Evolutionary conservation across 2,329 filamentous ascomycete species (phyloP), one percentile per base, ranked within the genome.

Genomic region (Orbilia quercus): DNA sequence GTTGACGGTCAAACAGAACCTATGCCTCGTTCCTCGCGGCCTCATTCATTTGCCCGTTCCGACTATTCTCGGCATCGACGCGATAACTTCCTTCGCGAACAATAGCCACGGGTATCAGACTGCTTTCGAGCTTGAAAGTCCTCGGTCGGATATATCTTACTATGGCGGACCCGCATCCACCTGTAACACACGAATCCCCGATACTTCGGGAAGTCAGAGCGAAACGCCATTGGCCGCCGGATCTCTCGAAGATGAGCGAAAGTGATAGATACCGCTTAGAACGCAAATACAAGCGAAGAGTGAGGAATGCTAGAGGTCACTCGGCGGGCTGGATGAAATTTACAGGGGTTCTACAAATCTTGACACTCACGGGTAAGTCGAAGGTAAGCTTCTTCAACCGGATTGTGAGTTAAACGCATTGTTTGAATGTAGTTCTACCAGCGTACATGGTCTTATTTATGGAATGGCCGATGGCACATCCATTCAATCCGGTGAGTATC

Each of bases 391-490:
- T n/a, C n/a, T n/a, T n/a, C n/a, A n/a, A n/a, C n/a, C n/a, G n/a
- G n/a, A n/a, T n/a, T n/a, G n/a, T n/a, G n/a, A n/a, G n/a, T n/a
- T n/a, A n/a, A n/a, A n/a, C n/a, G 14, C n/a, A 42, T 7, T 9
- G 5, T 44, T 36, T 31, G 2, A n/a, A 20, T 18, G 0, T 45
- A 66, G 62, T 31, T 23, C 34, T 73, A 16, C 69, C 69, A 23
- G 69, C 69, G 23, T 73, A 73, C 50, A 66, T 73, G 69, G 50
- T 73, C 4, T 50, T 73, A 23, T 51, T 73, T 7, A 66, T 66
- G 60, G 69, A 73, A 20, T 73, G 69, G 69, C 53, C 53, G 14
- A 66, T 73, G 60, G 47, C 48, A 20, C 69, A 73, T 38, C 69
- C 69, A 9, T 73, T 73, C 50, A 60, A 47, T 28, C 69, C 69